A percentile compares a stretch with the other conserved stretches of the same genome.
These are phyloP conservation scores for Coprinopsis sp. DNA, from an alignment of 768 basidiomycete genomes.

Conservation along the genomic window DNA sequence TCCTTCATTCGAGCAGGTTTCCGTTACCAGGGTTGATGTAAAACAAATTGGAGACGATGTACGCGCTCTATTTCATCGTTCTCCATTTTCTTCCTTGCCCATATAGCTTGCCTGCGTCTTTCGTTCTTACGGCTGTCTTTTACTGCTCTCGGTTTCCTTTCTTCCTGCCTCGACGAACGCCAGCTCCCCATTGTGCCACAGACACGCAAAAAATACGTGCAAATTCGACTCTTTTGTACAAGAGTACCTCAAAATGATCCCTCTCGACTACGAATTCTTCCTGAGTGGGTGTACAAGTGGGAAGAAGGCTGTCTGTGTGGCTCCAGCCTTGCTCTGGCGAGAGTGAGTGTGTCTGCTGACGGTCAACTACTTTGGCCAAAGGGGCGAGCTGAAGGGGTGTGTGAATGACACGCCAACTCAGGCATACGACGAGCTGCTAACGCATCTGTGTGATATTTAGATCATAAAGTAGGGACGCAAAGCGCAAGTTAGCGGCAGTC, in stretches of 20 bases:
- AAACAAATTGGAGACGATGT: too few species aligned
- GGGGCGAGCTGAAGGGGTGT: slow-evolving; percentile 64
- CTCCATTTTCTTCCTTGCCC: too few species aligned
- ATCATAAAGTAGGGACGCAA: slow-evolving; percentile 61
- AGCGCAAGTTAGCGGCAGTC: slow-evolving; percentile 69
- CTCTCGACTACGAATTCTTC: slow-evolving; percentile 1
- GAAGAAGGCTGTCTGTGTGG: slow-evolving; percentile 77
- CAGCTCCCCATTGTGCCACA: not conserved
- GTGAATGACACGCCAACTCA: slow-evolving; percentile 64
- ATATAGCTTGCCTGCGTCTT: too few species aligned
- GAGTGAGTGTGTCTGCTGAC: slow-evolving; percentile 54
- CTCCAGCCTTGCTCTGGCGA: slow-evolving; percentile 21
- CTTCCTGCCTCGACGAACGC: not conserved
- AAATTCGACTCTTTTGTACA: not conserved
- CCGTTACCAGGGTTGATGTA: too few species aligned
- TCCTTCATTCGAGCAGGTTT: too few species aligned
- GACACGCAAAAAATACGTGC: not conserved
- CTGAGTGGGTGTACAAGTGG: slow-evolving; percentile 69
- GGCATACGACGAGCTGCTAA: slow-evolving; percentile 60
- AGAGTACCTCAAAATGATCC: slow-evolving; percentile 1
- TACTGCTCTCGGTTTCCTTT: too few species aligned
- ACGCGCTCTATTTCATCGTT: too few species aligned
- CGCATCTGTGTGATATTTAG: slow-evolving; percentile 39
- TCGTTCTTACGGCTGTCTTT: too few species aligned
- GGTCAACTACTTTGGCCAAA: slow-evolving; percentile 69